Conservation (phyloP, 345 rosid species). For the Corchorus capsularis region DNA sequence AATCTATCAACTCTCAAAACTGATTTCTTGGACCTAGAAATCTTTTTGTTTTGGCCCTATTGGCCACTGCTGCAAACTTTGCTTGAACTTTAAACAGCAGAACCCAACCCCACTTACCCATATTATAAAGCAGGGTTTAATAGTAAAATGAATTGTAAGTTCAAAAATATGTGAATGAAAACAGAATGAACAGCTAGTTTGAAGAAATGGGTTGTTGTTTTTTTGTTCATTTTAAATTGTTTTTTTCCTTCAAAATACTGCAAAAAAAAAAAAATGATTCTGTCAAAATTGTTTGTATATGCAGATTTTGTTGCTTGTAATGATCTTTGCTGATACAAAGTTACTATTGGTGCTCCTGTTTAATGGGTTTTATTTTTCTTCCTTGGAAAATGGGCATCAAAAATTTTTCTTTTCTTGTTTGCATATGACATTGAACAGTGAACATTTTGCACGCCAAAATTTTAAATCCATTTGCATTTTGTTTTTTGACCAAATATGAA, state of each 20-base stretch:
- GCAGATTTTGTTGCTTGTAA: not conserved
- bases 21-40: slow-evolving; percentile 20
- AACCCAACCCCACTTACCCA: not conserved
- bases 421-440: not conserved
- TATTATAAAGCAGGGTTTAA: not conserved
- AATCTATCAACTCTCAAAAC: slow-evolving; percentile 10
- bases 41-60: slow-evolving; percentile 9
- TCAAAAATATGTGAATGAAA: not conserved
- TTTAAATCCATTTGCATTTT: not conserved
- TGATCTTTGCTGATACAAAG: not conserved
- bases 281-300: not conserved
- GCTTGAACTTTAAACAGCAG: not conserved
- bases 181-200: not conserved
- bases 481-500: not conserved
- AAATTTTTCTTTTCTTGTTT: not conserved
- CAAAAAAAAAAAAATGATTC: not conserved
- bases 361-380: not conserved
- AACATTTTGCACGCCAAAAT: not conserved
- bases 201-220: not conserved
- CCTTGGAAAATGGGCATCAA: not conserved
- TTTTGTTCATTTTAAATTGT: not conserved
- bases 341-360: not conserved
- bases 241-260: not conserved
- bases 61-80: not conserved
- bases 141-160: not conserved